phyloP scores from a whole-genome alignment of 495 filamentous ascomycete species.

The Trypethelium eluteriae region DNA sequence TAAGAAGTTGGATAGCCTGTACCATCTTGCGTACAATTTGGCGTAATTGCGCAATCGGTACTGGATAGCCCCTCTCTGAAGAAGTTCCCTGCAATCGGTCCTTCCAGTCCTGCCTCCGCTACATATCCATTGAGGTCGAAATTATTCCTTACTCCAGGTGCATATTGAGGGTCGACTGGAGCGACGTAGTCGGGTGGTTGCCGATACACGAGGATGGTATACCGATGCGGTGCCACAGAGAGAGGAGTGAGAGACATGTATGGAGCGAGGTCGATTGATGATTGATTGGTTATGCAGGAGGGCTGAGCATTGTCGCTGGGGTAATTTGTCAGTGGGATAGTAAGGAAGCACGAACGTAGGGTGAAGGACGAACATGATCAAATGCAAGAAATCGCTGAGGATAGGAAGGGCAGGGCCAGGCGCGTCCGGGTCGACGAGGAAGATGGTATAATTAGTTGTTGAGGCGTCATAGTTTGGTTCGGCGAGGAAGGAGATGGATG shows the following conservation, averaged over 20 bases:
- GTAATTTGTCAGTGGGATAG: not conserved
- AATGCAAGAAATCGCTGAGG: conserved; percentile 15
- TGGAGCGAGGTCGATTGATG: conserved; percentile 6
- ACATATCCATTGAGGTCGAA: conserved; percentile 15
- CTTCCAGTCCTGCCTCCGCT: conserved; percentile 10
- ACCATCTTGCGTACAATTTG: conserved; percentile 1
- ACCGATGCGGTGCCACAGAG: conserved; percentile 15
- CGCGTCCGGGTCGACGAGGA: conserved; percentile 22
- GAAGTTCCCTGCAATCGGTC: conserved; percentile 15
- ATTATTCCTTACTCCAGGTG: not conserved
- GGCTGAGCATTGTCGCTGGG: conserved; percentile 16
- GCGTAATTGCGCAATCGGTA: not conserved
- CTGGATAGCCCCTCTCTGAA: conserved; percentile 10
- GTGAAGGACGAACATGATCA: conserved; percentile 2
- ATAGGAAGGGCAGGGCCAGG: conserved; percentile 12
- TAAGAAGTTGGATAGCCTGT: not conserved
- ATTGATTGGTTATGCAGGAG: conserved; percentile 17
- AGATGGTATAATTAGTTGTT: conserved; percentile 19
- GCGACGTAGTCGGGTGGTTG: conserved; percentile 17
- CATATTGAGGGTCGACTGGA: not conserved
- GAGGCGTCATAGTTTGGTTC: conserved; percentile 20
- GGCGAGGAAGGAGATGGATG: conserved; percentile 17
- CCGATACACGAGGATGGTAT: conserved; percentile 20
- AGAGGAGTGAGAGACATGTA: conserved; percentile 15
- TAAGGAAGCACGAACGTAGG: not conserved